Evolutionary conservation across 1,284 basidiomycete genomes (phyloP), one percentile per base, ranked within the genome.

Genomic region (Ganoderma meredithae): DNA sequence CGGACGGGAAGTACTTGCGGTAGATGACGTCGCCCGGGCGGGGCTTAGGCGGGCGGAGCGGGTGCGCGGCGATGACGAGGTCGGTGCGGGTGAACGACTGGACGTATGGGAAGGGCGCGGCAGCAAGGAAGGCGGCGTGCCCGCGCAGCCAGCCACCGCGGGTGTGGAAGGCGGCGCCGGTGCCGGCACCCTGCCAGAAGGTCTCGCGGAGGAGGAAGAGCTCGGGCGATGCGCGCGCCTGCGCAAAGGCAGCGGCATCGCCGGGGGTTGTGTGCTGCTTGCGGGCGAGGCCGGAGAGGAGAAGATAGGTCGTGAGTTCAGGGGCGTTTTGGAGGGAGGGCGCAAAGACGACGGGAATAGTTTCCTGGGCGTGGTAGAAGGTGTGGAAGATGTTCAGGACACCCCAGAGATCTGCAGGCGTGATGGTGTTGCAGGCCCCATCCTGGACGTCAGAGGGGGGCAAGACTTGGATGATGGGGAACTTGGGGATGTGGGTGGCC

Each of bases 161-260:
- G 3, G 73, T 33, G 67, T 83, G 81, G 66, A 79, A 83, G 15
- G 13, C 4, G 2, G 81, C 79, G 0, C 69, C 74, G 8, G 80
- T 83, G 13, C 86, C 86, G 1, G 84, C 86, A 9, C 83, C 86
- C 73, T 88, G 86, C 86, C 86, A 88, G 76, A 88, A 88, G 2
- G 83, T 76, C 1, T 80, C 78, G 49, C 85, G 79, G 17, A 79
- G 79, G 62, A 88, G 78, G 74, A 85, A 84, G 59, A 83, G 67
- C 17, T 77, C 75, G 17, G 78, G 74, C 49, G 70, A 70, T 12
- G 71, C 10, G 8, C 60, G 49, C 60, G 62, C 66, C 44, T 70
- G 70, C 13, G 71, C 27, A 6, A 55, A 43, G 64, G 62, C 66
- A 19, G 67, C 61, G 19, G 59, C 47, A 68, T 68, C 67, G 41